phyloP scores from a whole-genome alignment of 768 basidiomycete genomes.

The Tephrocybe sp. region DNA sequence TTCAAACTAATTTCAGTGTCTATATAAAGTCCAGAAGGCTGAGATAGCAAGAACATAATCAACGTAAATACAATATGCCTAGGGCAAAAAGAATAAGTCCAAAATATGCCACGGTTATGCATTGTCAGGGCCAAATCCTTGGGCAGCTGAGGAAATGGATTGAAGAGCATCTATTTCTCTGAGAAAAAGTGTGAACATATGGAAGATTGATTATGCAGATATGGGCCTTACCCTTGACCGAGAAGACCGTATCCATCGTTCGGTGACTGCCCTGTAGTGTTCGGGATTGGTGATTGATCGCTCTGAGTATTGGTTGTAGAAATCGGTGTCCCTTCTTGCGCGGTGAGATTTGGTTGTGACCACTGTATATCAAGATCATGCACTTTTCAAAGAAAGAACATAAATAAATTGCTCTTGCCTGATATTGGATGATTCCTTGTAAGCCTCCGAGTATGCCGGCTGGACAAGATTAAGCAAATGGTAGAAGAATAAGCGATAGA shows the following conservation, averaged over 20 bases:
- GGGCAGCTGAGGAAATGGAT: slow-evolving; percentile 28
- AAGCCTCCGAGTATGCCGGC: slow-evolving; percentile 41
- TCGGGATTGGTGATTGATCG: slow-evolving; percentile 24
- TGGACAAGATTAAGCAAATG: slow-evolving; percentile 18
- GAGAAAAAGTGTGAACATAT: background rate
- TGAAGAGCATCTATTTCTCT: slow-evolving; percentile 31
- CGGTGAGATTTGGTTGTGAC: slow-evolving; percentile 51
- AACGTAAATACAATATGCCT: no score
- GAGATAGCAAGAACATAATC: no score
- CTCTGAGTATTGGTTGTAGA: slow-evolving; percentile 31
- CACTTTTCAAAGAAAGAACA: slow-evolving; percentile 9
- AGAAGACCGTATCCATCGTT: slow-evolving; percentile 60
- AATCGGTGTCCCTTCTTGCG: slow-evolving; percentile 44
- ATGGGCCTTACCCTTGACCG: slow-evolving; percentile 34
- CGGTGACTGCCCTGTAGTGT: slow-evolving; percentile 50
- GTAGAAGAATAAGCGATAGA: background rate
- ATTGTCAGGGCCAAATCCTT: slow-evolving; percentile 31
- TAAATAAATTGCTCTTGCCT: slow-evolving; percentile 25
- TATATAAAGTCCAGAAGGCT: no score
- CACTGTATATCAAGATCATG: slow-evolving; percentile 39
- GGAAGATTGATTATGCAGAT: background rate
- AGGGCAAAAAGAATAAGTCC: slow-evolving; percentile 3
- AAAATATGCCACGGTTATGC: background rate
- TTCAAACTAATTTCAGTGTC: no score
- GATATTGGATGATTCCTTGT: slow-evolving; percentile 46